phyloP scores from a whole-genome alignment of 83 land plant species.

The Isoetes engelmannii region DNA sequence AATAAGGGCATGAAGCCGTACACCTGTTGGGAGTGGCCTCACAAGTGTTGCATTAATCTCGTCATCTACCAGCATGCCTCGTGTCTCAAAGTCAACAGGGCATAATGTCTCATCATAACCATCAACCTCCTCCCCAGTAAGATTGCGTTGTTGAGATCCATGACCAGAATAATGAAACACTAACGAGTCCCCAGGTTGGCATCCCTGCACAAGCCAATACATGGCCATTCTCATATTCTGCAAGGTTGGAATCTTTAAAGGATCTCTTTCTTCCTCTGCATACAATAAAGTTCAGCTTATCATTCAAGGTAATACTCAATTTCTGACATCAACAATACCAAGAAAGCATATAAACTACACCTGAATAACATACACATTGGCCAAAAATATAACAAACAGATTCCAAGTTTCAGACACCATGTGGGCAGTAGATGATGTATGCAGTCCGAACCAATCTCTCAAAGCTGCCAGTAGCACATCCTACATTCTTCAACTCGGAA shows the following conservation, averaged over 20 bases:
- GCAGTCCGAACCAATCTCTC: too few relatives aligned
- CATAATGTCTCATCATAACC: slow-evolving; percentile 90
- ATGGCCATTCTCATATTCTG: slow-evolving; percentile 83
- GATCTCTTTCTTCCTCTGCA: slow-evolving; percentile 89
- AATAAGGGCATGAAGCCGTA: slow-evolving; percentile 79
- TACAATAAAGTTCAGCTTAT: neutral
- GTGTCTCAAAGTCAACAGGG: slow-evolving; percentile 89
- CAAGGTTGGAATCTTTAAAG: slow-evolving; percentile 61
- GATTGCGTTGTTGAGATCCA: slow-evolving; percentile 79
- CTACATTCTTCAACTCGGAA: too few relatives aligned
- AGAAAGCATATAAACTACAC: too few relatives aligned
- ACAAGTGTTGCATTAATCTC: slow-evolving; percentile 83
- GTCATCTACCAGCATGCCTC: slow-evolving; percentile 89
- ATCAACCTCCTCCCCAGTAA: slow-evolving; percentile 78
- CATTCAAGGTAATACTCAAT: too few relatives aligned
- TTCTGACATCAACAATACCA: too few relatives aligned
- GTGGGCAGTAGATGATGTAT: too few relatives aligned
- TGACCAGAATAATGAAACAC: slow-evolving; percentile 94
- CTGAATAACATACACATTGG: too few relatives aligned
- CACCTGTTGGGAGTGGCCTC: slow-evolving; percentile 71
- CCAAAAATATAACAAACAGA: too few relatives aligned
- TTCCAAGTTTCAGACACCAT: too few relatives aligned
- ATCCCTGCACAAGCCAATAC: slow-evolving; percentile 88
- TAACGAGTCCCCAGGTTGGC: slow-evolving; percentile 79
- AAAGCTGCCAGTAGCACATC: too few relatives aligned